These are phyloP conservation scores for Claviceps sp. DNA, from an alignment of 2,329 filamentous ascomycete genomes.

Conservation along the genomic window DNA sequence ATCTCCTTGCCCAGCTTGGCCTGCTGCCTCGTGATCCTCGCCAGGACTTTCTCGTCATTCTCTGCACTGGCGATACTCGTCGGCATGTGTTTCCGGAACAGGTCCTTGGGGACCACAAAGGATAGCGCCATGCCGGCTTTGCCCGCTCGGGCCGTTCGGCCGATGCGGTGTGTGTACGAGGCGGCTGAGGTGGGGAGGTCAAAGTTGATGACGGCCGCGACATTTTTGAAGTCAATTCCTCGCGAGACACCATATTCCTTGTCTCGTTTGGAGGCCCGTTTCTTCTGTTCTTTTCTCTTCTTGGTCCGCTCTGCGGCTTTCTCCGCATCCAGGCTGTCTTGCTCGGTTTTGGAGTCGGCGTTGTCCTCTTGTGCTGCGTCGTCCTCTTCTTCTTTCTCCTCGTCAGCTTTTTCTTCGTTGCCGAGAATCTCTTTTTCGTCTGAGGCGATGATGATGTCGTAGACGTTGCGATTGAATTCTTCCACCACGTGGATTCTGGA, in stretches of 20 bases:
- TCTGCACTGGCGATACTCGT: constrained; percentile 64
- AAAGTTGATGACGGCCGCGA: constrained; percentile 91
- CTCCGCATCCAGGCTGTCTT: constrained; percentile 7
- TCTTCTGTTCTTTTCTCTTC: constrained; percentile 13
- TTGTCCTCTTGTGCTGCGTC: constrained; percentile 25
- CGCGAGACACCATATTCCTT: constrained; percentile 91
- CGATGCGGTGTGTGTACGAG: constrained; percentile 95
- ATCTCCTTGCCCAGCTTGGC: constrained; percentile 65
- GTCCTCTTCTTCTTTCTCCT: constrained; percentile 29
- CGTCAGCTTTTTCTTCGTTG: constrained; percentile 35
- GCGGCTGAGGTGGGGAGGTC: constrained; percentile 80
- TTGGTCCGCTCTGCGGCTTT: constrained; percentile 13
- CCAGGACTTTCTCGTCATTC: constrained; percentile 73
- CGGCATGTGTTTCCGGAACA: constrained; percentile 79
- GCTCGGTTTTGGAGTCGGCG: too few relatives aligned
- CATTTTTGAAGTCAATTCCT: constrained; percentile 90
- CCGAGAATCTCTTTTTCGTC: constrained; percentile 82
- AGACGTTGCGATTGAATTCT: constrained; percentile 92
- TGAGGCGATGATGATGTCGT: constrained; percentile 94
- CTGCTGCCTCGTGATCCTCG: constrained; percentile 69
- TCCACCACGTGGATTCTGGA: constrained; percentile 88
- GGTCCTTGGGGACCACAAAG: constrained; percentile 72
- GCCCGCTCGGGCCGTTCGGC: constrained; percentile 80
- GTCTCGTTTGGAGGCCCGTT: constrained; percentile 47
- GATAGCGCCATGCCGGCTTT: constrained; percentile 92